phyloP scores from a whole-genome alignment of 345 rosid genomes.

The Camelina sativa region DNA sequence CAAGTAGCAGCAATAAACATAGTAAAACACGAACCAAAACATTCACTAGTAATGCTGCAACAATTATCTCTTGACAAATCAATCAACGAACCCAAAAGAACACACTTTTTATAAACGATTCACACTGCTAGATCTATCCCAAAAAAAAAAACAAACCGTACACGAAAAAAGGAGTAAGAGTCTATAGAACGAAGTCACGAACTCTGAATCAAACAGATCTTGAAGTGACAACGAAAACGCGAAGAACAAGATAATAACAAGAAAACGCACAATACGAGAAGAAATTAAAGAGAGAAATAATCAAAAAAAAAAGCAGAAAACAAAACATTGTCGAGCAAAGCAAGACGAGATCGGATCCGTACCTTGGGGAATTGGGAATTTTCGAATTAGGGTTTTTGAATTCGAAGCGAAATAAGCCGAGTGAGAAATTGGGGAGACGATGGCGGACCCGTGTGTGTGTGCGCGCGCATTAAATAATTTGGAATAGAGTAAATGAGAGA shows the following conservation, averaged over 20 bases:
- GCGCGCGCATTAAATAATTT: too few species aligned
- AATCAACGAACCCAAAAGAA: not conserved
- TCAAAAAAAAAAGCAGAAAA: too few species aligned
- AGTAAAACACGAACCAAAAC: not conserved
- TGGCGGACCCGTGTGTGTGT: not conserved
- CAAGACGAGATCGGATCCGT: not conserved
- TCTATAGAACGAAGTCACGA: not conserved
- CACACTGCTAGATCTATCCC: conserved; percentile 36
- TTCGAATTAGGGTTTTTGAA: conserved; percentile 29
- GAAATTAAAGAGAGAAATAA: not conserved
- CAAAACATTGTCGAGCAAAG: too few species aligned
- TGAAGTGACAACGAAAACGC: conserved; percentile 1
- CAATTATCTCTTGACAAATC: conserved; percentile 8
- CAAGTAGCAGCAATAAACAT: conserved; percentile 9
- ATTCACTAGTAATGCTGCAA: conserved; percentile 5
- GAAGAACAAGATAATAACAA: not conserved
- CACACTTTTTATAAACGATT: not conserved
- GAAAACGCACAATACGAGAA: not conserved
- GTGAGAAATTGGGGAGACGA: conserved; percentile 18
- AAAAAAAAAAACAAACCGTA: conserved; percentile 2
- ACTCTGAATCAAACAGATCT: conserved; percentile 39
- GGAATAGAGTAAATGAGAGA: conserved; percentile 11
- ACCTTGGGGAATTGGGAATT: conserved; percentile 10
- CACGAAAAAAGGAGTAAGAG: not conserved
- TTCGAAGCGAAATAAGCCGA: not conserved